A percentile compares a stretch with the other conserved stretches of the same genome.
Evolutionary conservation across 495 filamentous ascomycete genomes (phyloP).

Genomic region (Neurospora pannonica): DNA sequence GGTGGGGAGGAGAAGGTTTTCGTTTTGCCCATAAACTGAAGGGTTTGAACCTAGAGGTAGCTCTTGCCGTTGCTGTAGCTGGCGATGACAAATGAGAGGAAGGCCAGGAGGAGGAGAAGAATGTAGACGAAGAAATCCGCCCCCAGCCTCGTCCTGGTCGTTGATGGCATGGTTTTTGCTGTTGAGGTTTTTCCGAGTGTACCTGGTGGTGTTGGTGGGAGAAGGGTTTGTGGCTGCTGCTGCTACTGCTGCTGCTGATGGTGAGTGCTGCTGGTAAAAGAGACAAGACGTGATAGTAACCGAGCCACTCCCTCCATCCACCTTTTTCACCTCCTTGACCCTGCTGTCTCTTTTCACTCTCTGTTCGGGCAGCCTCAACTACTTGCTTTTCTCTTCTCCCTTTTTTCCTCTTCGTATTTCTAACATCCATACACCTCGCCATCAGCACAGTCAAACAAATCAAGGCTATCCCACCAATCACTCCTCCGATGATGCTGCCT

Average conservation of each 20-base stretch:
- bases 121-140: background rate
- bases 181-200: background rate
- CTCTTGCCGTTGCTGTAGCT: background rate
- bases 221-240: background rate
- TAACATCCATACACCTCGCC: background rate
- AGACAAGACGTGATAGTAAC: background rate
- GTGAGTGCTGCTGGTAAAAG: background rate
- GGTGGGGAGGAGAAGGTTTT: background rate
- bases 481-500: background rate
- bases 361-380: too few species aligned
- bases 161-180: background rate
- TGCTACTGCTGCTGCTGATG: too few species aligned
- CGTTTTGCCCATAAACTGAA: background rate
- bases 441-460: background rate
- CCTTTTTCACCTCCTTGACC: background rate
- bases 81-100: background rate
- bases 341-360: background rate
- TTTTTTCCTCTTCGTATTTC: background rate
- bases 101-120: background rate
- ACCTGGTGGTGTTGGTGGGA: background rate
- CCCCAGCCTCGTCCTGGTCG: background rate
- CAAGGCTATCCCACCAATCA: background rate
- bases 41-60: background rate
- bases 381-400: background rate
- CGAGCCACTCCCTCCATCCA: background rate